phyloP scores from a whole-genome alignment of 2,329 filamentous ascomycete genomes.

The Harringtonia aguacate region DNA sequence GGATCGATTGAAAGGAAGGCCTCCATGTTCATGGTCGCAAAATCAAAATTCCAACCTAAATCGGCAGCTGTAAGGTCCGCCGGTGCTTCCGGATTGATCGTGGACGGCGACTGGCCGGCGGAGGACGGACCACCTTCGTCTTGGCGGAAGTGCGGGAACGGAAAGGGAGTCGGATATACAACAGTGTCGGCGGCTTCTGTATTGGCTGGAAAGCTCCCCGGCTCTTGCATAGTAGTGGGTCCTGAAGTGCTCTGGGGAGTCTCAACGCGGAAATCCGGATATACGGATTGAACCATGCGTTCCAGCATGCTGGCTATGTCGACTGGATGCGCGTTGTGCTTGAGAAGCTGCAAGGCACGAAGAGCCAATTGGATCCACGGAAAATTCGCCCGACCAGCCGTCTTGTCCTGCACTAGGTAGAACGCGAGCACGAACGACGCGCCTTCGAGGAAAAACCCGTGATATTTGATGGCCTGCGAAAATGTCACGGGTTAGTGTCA shows the following conservation, averaged over 20 bases:
- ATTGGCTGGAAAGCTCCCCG: neutral
- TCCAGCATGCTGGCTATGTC: slow-evolving; percentile 8
- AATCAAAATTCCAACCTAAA: slow-evolving; percentile 12
- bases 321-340: slow-evolving; percentile 1
- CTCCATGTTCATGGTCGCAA: slow-evolving; percentile 12
- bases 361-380: slow-evolving; percentile 9
- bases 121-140: slow-evolving; percentile 4
- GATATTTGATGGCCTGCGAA: slow-evolving; percentile 7
- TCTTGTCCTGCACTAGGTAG: slow-evolving; percentile 7
- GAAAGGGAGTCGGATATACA: neutral
- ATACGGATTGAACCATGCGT: slow-evolving; percentile 10
- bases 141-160: slow-evolving; percentile 4
- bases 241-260: too few species aligned
- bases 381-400: slow-evolving; percentile 2
- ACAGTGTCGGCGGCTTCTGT: neutral
- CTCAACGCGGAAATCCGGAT: slow-evolving; percentile 10
- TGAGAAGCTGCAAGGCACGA: slow-evolving; percentile 6
- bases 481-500: neutral
- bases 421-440: slow-evolving; percentile 9
- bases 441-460: slow-evolving; percentile 12
- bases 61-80: slow-evolving; percentile 10
- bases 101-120: neutral
- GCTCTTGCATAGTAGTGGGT: neutral
- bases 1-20: slow-evolving; percentile 11
- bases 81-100: slow-evolving; percentile 2